These are phyloP conservation scores for Aspergillus floridensis DNA, from an alignment of 2,329 filamentous ascomycete species.

Conservation along the genomic window DNA sequence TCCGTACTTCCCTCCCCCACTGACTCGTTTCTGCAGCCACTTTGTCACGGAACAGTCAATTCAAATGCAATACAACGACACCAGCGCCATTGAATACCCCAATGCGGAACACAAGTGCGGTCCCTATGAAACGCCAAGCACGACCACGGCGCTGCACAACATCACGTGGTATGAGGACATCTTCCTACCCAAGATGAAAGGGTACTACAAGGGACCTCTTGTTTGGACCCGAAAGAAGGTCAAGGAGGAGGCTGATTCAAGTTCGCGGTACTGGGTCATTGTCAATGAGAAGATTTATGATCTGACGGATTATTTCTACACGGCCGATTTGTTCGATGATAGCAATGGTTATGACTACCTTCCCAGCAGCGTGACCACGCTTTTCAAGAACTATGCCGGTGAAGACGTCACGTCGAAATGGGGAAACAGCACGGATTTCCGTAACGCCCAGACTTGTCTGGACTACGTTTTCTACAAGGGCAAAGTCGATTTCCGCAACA, in stretches of 20 bases:
- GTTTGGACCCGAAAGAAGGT: constrained; percentile 66
- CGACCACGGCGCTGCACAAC: constrained; percentile 57
- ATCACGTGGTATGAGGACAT: constrained; percentile 72
- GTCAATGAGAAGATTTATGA: constrained; percentile 79
- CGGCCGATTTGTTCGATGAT: constrained; percentile 59
- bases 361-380: constrained; percentile 61
- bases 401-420: constrained; percentile 69
- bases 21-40: constrained; percentile 70
- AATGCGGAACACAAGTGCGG: constrained; percentile 71
- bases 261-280: constrained; percentile 74
- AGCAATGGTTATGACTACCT: constrained; percentile 66
- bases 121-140: constrained; percentile 52
- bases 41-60: constrained; percentile 62
- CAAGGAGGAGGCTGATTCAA: constrained; percentile 61
- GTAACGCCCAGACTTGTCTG: constrained; percentile 74
- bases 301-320: constrained; percentile 87
- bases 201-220: constrained; percentile 83
- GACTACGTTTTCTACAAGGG: constrained; percentile 81
- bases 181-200: constrained; percentile 76
- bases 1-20: constrained; percentile 78
- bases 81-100: constrained; percentile 59
- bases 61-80: constrained; percentile 54
- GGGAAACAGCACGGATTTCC: constrained; percentile 51
- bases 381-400: constrained; percentile 76
- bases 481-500: constrained; percentile 77